Evolutionary conservation across 306 rosid genomes (phyloP), one percentile per base, ranked within the genome.

Genomic region (Arachis hypogaea): DNA sequence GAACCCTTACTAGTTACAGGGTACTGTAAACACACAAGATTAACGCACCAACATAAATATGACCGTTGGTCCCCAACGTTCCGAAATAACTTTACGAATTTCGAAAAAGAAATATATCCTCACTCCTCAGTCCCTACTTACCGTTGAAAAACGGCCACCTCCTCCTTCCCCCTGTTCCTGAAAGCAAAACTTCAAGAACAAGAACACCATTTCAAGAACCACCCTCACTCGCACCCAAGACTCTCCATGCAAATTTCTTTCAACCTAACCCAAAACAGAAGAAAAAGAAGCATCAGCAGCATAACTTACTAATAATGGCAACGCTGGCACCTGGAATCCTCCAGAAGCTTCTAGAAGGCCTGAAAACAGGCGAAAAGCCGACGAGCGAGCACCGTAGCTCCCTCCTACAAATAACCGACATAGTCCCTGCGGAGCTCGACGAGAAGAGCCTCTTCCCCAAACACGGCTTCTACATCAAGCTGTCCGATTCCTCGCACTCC

Each of bases 351-450:
- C 85, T 94, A 16, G 67, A 88, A 60, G 93, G 90, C 4, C 71
- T 92, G 74, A 86, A 77, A 79, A 87, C 90, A 0, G 99, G 96
- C 11, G 68, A 70, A 0, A 95, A 88, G 54, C 82, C 97, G 57
- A 95, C 97, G 0, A 76, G 87, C 63, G 99, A 95, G 78, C 89
- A 90, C 84, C 85, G 98, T 0, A 90, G 81, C 85, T 87, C 99
- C 3, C 93, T 92, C 49, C 52, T 95, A 43, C 99, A 95, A 77
- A 89, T 95, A 30, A 95, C 97, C 0, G 98, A 92, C 57, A 95
- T 95, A 0, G 97, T 95, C 70, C 99, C 98, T 7, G 97, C 91
- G 0, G 97, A 88, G 29, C 93, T 92, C 2, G 97, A 95, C 58
- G 96, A 90, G 76, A 90, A 95, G 50, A 90, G 68, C 63, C 88